These are phyloP conservation scores for Torulaspora globosa DNA, from an alignment of 1,139 yeast species.

Conservation along the genomic window DNA sequence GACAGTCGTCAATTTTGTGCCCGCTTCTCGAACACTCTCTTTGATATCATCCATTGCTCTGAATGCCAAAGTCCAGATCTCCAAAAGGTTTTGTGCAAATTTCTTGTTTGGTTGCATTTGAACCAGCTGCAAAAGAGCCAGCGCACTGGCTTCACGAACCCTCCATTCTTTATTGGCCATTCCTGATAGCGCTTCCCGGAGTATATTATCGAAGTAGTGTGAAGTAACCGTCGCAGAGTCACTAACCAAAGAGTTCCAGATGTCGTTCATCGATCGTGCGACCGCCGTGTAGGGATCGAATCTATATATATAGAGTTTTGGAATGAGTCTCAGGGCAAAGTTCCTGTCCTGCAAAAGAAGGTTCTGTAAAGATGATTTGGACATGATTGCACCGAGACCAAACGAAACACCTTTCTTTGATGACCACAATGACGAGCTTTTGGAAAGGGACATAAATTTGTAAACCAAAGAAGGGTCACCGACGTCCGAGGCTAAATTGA, in stretches of 20 bases:
- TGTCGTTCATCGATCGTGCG: slow-evolving; percentile 77
- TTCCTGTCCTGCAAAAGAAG: slow-evolving; percentile 52
- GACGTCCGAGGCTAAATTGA: slow-evolving; percentile 83
- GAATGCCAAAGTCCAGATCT: slow-evolving; percentile 84
- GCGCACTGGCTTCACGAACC: slow-evolving; percentile 81
- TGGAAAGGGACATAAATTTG: slow-evolving; percentile 89
- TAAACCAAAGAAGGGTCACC: slow-evolving; percentile 94
- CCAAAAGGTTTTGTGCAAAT: slow-evolving; percentile 55
- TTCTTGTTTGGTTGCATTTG: slow-evolving; percentile 54
- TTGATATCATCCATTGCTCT: slow-evolving; percentile 91
- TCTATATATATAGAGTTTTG: slow-evolving; percentile 76
- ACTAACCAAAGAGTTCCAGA: slow-evolving; percentile 72
- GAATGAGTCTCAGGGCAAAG: slow-evolving; percentile 61
- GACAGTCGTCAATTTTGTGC: slow-evolving; percentile 60
- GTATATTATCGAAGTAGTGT: slow-evolving; percentile 53
- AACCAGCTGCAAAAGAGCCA: slow-evolving; percentile 67
- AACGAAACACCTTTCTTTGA: slow-evolving; percentile 92
- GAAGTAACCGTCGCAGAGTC: slow-evolving; percentile 57
- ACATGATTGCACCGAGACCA: slow-evolving; percentile 80
- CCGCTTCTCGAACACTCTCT: slow-evolving; percentile 86
- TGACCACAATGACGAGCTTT: slow-evolving; percentile 85
- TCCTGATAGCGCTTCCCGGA: slow-evolving; percentile 60
- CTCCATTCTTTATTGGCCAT: slow-evolving; percentile 92
- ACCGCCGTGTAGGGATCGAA: slow-evolving; percentile 81
- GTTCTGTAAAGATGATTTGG: slow-evolving; percentile 69